phyloP scores from a whole-genome alignment of 257 asterid species.

The Cruciata laevipes region DNA sequence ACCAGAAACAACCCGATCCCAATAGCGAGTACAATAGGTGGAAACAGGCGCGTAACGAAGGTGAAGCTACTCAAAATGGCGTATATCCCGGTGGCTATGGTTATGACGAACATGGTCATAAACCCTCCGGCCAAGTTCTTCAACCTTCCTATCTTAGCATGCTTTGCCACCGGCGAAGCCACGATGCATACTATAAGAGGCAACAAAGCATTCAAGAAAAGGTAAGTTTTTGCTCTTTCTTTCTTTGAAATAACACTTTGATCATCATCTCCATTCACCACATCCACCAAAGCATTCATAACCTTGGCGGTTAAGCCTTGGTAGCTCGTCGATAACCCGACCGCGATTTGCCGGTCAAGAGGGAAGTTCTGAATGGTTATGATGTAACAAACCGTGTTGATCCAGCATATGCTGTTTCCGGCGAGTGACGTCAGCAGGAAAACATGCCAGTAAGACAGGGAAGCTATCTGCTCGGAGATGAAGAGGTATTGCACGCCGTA shows the following conservation, averaged over 20 bases:
- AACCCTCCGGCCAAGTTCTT: slow-evolving; percentile 54
- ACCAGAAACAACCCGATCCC: slow-evolving; percentile 33
- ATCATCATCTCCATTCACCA: neutral
- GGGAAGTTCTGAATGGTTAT: slow-evolving; percentile 59
- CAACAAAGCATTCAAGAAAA: slow-evolving; percentile 41
- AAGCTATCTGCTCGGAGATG: slow-evolving; percentile 18
- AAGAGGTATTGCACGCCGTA: slow-evolving; percentile 75
- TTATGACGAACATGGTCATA: slow-evolving; percentile 40
- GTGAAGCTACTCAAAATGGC: slow-evolving; percentile 50
- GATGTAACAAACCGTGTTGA: slow-evolving; percentile 58
- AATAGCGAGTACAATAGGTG: slow-evolving; percentile 11
- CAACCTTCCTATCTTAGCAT: slow-evolving; percentile 26
- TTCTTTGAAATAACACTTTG: neutral
- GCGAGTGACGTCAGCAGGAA: slow-evolving; percentile 56
- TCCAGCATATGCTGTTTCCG: slow-evolving; percentile 77
- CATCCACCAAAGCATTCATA: slow-evolving; percentile 45
- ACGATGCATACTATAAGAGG: slow-evolving; percentile 35
- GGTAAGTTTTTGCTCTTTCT: slow-evolving; percentile 40
- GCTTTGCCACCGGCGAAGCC: slow-evolving; percentile 36
- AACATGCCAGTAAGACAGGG: slow-evolving; percentile 39
- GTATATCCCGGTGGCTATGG: slow-evolving; percentile 41
- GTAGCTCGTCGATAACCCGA: slow-evolving; percentile 68
- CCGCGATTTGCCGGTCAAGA: slow-evolving; percentile 52
- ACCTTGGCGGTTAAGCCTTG: slow-evolving; percentile 60
- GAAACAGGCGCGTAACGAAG: slow-evolving; percentile 14